Base-by-base conservation (phyloP, 2,329 filamentous ascomycete species). In the Herpotrichia juniperi region DNA sequence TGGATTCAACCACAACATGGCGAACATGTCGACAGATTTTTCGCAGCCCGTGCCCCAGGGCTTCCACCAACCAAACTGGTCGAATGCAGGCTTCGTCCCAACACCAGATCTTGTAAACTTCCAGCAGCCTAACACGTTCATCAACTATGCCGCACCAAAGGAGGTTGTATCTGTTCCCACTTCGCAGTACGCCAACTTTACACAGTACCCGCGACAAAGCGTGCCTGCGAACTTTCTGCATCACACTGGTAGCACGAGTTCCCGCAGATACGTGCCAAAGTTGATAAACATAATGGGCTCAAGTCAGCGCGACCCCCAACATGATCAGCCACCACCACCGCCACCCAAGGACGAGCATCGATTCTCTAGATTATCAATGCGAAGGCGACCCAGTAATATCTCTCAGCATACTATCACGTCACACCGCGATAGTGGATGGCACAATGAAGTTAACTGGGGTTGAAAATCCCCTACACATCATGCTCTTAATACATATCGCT, bases 281-380 rank as follows among this genome's bases (percentile, higher is more conserved):
- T 57, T 73, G 49, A 63, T 73, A 54, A 71, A 66, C 47, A 73
- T 73, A 12, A 62, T 66, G 5, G 61, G 60, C 32, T 62, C 64
- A 11, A 61, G 64, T 42, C 62, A 67, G 14, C 67, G 66, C 7
- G 51, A 57, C 14, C 48, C 60, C 21, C 65, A 64, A 16, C 61
- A 63, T 21, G 66, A 71, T 14, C 67, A 71, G 35, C 65, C 67
- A 45, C 66, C 66, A 32, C 69, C 69, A 14, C 66, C 67, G 4
- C 69, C 69, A 16, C 68, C 68, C 8, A 72, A 73, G 42, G 70
- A 73, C 37, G 66, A 71, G 21, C 67, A 69, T 43, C 59, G 70
- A 30, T 73, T 72, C 49, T 72, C 70, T 2, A 58, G 66, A 31
- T 67, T 71, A 48, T 67, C 67, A 31, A 69, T 72, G 68, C 61